Percentiles rank a stretch among this genome's conserved stretches.
These are phyloP conservation scores for Aegilops speltoides DNA, from an alignment of 176 grass and related monocot species.

Conservation along the genomic window DNA sequence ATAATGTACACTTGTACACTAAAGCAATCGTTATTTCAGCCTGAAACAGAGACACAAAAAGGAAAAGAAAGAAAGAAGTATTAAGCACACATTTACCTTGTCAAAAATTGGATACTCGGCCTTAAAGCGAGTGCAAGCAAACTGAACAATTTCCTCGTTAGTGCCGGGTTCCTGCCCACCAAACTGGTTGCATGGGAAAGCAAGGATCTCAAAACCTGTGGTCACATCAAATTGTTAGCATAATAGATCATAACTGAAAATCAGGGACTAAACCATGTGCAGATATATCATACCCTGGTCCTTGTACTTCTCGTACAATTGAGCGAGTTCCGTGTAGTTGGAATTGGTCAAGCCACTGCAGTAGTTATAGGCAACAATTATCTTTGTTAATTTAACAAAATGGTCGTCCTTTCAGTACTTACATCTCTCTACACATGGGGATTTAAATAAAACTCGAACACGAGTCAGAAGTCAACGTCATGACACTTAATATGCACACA, in stretches of 20 bases:
- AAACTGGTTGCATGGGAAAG: slow-evolving; percentile 96
- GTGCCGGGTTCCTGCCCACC: slow-evolving; percentile 80
- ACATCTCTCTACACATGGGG: neutral
- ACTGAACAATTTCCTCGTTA: slow-evolving; percentile 83
- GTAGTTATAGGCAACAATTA: slow-evolving; percentile 3
- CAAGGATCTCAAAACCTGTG: slow-evolving; percentile 86
- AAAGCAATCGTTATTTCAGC: neutral
- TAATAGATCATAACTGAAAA: slow-evolving; percentile 2
- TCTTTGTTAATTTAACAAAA: slow-evolving; percentile 18
- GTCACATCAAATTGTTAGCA: slow-evolving; percentile 22
- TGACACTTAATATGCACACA: slow-evolving; percentile 20
- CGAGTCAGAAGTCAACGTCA: neutral
- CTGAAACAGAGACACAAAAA: neutral
- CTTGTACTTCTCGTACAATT: slow-evolving; percentile 74
- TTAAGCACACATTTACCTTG: slow-evolving; percentile 49
- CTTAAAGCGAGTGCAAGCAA: slow-evolving; percentile 91
- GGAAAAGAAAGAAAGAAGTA: neutral
- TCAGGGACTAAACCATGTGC: neutral
- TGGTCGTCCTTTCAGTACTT: neutral
- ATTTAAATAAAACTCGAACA: neutral
- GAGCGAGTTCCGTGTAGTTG: slow-evolving; percentile 65
- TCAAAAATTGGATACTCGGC: slow-evolving; percentile 84
- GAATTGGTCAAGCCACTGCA: slow-evolving; percentile 80
- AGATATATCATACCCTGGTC: slow-evolving; percentile 43
- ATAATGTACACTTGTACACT: neutral